These are phyloP conservation scores for Candida lessepsii DNA, from an alignment of 805 yeast genomes.

Conservation along the genomic window DNA sequence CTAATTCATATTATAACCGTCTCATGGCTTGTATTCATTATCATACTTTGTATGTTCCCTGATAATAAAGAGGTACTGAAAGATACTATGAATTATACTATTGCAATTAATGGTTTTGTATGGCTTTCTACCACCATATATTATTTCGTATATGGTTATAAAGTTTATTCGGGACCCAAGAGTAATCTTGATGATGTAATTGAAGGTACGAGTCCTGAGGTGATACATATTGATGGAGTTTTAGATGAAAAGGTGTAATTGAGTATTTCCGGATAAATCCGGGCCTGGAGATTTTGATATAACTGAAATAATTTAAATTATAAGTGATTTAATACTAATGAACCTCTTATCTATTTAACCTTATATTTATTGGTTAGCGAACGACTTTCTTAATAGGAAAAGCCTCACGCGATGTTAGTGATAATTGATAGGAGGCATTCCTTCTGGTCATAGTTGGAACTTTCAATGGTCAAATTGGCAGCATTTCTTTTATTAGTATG, in stretches of 20 bases:
- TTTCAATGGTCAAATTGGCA: too few relatives aligned
- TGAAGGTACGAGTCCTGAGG: not conserved
- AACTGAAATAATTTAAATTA: too few relatives aligned
- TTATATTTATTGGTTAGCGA: too few relatives aligned
- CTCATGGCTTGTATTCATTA: constrained; percentile 50
- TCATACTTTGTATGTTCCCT: constrained; percentile 65
- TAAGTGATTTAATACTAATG: too few relatives aligned
- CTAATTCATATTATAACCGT: constrained; percentile 45
- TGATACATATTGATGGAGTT: not conserved
- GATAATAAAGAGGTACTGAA: constrained; percentile 37
- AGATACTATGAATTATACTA: constrained; percentile 65
- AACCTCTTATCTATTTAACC: too few relatives aligned
- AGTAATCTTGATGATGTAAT: constrained; percentile 19
- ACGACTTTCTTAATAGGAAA: too few relatives aligned
- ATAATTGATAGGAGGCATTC: too few relatives aligned
- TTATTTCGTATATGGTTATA: constrained; percentile 52
- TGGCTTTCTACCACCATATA: constrained; percentile 55
- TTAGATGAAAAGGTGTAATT: constrained; percentile 2
- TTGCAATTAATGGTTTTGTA: constrained; percentile 59
- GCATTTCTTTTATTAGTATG: too few relatives aligned
- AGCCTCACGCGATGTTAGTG: too few relatives aligned
- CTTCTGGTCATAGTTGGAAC: too few relatives aligned
- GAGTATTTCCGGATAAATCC: too few relatives aligned
- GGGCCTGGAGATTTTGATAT: too few relatives aligned
- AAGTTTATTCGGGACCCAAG: constrained; percentile 56